Evolutionary conservation across 306 rosid species (phyloP).

Genomic region (Castanospermum australe): DNA sequence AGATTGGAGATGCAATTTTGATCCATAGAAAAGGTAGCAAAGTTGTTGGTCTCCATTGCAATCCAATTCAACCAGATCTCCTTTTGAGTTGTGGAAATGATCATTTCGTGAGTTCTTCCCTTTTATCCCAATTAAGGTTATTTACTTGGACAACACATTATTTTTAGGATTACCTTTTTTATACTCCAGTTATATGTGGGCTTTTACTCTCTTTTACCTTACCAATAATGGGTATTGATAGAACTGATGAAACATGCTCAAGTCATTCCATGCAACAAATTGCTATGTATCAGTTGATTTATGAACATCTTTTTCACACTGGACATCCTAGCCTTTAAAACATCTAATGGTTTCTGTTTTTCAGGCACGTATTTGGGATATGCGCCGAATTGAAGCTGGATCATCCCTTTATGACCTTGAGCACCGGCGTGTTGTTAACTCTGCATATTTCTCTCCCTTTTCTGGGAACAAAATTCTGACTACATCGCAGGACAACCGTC

Average conservation of each 20-base stretch:
- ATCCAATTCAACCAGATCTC: slow-evolving; percentile 91
- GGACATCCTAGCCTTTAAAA: slow-evolving; percentile 1
- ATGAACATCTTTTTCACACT: not conserved
- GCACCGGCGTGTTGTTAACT: slow-evolving; percentile 85
- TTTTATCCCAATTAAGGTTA: not conserved
- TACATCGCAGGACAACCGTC: slow-evolving; percentile 87
- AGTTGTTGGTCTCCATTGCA: slow-evolving; percentile 91
- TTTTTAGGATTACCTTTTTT: not conserved
- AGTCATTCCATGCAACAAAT: not conserved
- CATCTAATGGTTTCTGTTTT: slow-evolving; percentile 9
- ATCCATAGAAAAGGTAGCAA: slow-evolving; percentile 87
- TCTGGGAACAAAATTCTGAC: slow-evolving; percentile 88
- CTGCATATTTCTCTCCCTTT: slow-evolving; percentile 86
- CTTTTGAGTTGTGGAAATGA: slow-evolving; percentile 92
- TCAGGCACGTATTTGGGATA: slow-evolving; percentile 97
- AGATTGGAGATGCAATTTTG: slow-evolving; percentile 63
- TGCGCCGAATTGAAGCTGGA: slow-evolving; percentile 68
- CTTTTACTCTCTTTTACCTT: not conserved
- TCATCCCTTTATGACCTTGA: slow-evolving; percentile 59
- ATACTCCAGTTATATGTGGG: not conserved
- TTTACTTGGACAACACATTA: not conserved
- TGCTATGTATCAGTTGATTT: not conserved
- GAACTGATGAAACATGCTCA: not conserved
- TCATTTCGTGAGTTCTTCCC: slow-evolving; percentile 71
- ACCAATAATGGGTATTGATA: not conserved